Conservation (phyloP, 2,329 filamentous ascomycete species). For the Didymella lethalis region DNA sequence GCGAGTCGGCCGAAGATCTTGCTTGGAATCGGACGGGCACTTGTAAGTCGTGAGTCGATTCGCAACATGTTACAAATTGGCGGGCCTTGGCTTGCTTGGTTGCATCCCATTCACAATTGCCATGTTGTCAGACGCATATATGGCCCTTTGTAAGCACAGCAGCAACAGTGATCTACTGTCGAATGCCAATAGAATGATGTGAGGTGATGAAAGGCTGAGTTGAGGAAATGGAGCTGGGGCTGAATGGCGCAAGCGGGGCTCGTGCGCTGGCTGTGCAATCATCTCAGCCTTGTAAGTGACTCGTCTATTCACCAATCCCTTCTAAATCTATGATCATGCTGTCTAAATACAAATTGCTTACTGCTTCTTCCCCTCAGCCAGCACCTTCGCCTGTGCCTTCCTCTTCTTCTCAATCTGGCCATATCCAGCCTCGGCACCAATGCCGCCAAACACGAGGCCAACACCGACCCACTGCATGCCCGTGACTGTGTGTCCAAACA, state of each 20-base stretch:
- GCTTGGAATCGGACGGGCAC: no score
- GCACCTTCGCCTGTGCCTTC: slow-evolving; percentile 71
- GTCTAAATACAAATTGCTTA: slow-evolving; percentile 5
- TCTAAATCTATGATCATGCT: neutral
- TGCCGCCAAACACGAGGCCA: slow-evolving; percentile 89
- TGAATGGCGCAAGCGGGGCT: neutral
- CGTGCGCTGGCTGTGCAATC: slow-evolving; percentile 21
- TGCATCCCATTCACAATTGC: no score
- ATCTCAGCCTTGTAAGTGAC: slow-evolving; percentile 17
- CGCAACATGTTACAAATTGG: no score
- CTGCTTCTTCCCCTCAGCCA: slow-evolving; percentile 28
- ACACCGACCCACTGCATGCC: slow-evolving; percentile 96
- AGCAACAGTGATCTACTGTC: no score
- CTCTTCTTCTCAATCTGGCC: slow-evolving; percentile 82
- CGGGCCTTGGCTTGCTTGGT: no score
- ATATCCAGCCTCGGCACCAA: slow-evolving; percentile 87
- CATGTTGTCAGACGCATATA: no score
- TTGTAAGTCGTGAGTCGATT: no score
- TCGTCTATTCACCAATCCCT: neutral
- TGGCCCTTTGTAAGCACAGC: no score
- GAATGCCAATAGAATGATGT: no score
- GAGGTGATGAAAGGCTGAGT: no score
- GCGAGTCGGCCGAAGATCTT: no score
- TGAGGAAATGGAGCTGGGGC: no score
- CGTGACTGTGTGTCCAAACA: slow-evolving; percentile 88